Percentiles rank a stretch among this genome's conserved stretches.
These are phyloP conservation scores for Typha latifolia DNA, from an alignment of 176 grass and related monocot genomes.

Conservation along the genomic window DNA sequence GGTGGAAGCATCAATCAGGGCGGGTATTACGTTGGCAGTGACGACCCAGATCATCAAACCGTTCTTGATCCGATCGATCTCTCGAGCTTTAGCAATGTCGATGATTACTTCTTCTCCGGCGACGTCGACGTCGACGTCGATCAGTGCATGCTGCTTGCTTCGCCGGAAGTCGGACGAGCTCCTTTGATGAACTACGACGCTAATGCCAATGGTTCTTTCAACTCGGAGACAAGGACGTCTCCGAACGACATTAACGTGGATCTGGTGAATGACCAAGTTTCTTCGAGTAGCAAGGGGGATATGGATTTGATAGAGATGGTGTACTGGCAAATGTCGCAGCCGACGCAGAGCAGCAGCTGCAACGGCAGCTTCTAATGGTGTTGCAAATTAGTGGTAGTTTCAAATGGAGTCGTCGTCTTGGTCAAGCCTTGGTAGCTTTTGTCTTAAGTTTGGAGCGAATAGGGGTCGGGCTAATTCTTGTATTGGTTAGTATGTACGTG, in stretches of 20 bases:
- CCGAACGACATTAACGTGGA: too few relatives aligned
- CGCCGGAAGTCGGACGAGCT: background rate
- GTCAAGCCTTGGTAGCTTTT: background rate
- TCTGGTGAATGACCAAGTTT: background rate
- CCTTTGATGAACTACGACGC: too few relatives aligned
- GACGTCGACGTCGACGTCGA: background rate
- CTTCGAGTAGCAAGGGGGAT: conserved; percentile 19
- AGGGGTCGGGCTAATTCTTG: background rate
- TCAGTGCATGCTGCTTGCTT: background rate
- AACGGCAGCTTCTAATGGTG: conserved; percentile 1
- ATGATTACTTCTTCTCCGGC: background rate
- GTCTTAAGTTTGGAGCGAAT: background rate
- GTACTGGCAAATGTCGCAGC: conserved; percentile 23
- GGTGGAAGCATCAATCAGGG: background rate
- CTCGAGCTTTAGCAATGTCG: too few relatives aligned
- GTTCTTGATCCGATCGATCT: background rate
- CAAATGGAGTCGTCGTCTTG: background rate
- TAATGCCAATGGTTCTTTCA: too few relatives aligned
- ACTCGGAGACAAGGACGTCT: too few relatives aligned
- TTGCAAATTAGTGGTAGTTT: too few relatives aligned
- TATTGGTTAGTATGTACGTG: background rate
- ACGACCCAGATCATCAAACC: background rate
- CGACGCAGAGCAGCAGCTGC: conserved; percentile 14
- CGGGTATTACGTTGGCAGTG: background rate
- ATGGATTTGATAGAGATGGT: conserved; percentile 46